phyloP scores from a whole-genome alignment of 1,284 basidiomycete genomes.

The Apiotrichum mycotoxinovorans region DNA sequence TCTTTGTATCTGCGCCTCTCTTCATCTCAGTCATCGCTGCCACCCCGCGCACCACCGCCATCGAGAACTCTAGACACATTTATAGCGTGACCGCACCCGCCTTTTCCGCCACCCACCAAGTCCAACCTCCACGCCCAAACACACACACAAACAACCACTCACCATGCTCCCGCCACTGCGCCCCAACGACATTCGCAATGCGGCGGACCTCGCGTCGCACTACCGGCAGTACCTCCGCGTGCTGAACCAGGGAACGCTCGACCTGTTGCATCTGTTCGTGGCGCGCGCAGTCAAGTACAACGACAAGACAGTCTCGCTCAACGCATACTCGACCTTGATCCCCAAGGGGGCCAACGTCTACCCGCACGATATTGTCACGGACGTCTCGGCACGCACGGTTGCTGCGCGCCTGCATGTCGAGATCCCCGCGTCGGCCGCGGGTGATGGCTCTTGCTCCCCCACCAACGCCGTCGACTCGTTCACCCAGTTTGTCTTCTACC shows the following conservation, averaged over 20 bases:
- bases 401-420: constrained; percentile 13
- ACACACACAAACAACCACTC: neutral
- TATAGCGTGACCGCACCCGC: too few species aligned
- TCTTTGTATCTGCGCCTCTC: too few species aligned
- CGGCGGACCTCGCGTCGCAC: constrained; percentile 10
- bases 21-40: too few species aligned
- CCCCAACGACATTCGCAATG: neutral
- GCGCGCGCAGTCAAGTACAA: constrained; percentile 9
- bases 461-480: neutral
- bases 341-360: constrained; percentile 7
- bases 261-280: constrained; percentile 10
- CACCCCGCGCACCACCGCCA: too few species aligned
- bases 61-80: too few species aligned
- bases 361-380: constrained; percentile 12
- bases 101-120: too few species aligned
- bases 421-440: neutral
- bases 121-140: neutral
- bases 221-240: constrained; percentile 16
- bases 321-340: constrained; percentile 4
- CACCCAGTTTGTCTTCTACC: constrained; percentile 15
- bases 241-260: constrained; percentile 13
- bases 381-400: constrained; percentile 8
- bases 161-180: neutral
- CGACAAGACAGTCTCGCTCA: neutral
- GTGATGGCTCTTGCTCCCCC: neutral